These are phyloP conservation scores for Neobulgaria alba DNA, from an alignment of 2,329 filamentous ascomycete genomes.

Conservation along the genomic window DNA sequence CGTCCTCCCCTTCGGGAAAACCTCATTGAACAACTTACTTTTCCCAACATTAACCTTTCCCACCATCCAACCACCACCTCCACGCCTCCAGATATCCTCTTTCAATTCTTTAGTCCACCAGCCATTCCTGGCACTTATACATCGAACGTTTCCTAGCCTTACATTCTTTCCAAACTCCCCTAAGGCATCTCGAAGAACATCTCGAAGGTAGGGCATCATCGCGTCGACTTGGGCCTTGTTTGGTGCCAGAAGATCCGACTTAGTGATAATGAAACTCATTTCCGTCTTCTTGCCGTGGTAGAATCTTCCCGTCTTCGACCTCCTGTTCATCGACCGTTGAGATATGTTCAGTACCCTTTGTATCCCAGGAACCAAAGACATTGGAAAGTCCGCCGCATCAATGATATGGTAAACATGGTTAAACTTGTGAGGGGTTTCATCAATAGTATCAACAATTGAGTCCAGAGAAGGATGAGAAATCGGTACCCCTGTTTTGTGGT, in stretches of 20 bases:
- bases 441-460: slow-evolving; percentile 73
- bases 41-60: slow-evolving; percentile 99
- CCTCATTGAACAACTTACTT: slow-evolving; percentile 77
- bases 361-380: slow-evolving; percentile 79
- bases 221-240: slow-evolving; percentile 75
- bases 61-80: slow-evolving; percentile 88
- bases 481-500: slow-evolving; percentile 63
- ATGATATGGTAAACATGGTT: slow-evolving; percentile 95
- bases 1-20: slow-evolving; percentile 69
- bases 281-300: slow-evolving; percentile 61
- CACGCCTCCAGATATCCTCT: slow-evolving; percentile 74
- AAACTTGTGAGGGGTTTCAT: slow-evolving; percentile 78
- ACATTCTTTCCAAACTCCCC: slow-evolving; percentile 58
- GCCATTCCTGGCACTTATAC: slow-evolving; percentile 74
- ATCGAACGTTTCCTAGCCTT: slow-evolving; percentile 80
- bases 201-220: slow-evolving; percentile 76
- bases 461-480: slow-evolving; percentile 77
- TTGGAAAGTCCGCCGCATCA: slow-evolving; percentile 92
- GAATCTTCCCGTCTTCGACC: slow-evolving; percentile 60
- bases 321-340: slow-evolving; percentile 71
- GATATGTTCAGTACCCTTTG: slow-evolving; percentile 61
- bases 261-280: slow-evolving; percentile 84
- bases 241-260: slow-evolving; percentile 77
- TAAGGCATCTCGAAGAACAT: slow-evolving; percentile 68
- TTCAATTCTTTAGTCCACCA: slow-evolving; percentile 92